phyloP scores from a whole-genome alignment of 768 basidiomycete genomes.

The Russula earlei region DNA sequence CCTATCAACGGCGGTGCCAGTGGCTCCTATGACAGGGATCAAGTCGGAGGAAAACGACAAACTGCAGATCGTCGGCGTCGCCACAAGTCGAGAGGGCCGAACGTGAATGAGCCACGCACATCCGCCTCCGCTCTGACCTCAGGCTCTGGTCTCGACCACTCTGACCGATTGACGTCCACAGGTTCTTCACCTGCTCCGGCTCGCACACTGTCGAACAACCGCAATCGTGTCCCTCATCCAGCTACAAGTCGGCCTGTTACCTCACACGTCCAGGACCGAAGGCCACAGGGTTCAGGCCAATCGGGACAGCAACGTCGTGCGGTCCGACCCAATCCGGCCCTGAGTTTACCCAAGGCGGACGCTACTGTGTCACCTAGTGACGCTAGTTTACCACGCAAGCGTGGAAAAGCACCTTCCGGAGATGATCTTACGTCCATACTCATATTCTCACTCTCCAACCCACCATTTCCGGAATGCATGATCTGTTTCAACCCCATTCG shows the following conservation, averaged over 20 bases:
- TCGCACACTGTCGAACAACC: neutral
- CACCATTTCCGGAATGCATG: constrained; percentile 69
- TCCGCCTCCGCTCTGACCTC: neutral
- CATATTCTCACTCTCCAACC: constrained; percentile 51
- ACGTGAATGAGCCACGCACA: neutral
- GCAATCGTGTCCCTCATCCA: neutral
- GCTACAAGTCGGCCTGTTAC: neutral
- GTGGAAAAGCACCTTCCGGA: constrained; percentile 15
- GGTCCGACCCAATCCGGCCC: constrained; percentile 9
- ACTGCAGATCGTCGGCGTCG: neutral
- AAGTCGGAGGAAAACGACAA: neutral
- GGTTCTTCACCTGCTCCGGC: neutral
- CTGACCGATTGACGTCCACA: neutral
- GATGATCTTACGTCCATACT: constrained; percentile 73
- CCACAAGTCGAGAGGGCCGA: neutral
- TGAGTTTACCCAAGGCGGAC: neutral
- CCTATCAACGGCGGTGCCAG: neutral
- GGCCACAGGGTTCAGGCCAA: neutral
- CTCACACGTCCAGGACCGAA: neutral
- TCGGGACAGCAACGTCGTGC: neutral
- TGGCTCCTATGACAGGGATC: neutral
- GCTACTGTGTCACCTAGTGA: neutral
- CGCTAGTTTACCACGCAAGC: neutral
- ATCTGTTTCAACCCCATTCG: constrained; percentile 79
- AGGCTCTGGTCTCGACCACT: neutral